Conservation (phyloP, 176 grass and related monocot species). For the Aegilops sharonensis region DNA sequence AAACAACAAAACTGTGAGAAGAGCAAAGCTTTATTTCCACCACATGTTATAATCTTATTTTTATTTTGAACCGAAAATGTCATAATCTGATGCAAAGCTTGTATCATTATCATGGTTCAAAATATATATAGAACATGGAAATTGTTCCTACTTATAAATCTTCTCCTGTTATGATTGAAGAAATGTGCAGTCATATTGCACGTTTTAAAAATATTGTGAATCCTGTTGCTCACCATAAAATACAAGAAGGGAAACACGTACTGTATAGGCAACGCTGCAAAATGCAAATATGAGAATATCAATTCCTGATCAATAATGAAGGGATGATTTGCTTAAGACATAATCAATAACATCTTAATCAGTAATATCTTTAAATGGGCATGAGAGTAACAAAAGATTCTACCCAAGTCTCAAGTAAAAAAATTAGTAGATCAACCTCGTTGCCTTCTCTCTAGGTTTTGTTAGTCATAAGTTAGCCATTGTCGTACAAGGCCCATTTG, state of each 20-base stretch:
- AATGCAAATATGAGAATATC: constrained; percentile 8
- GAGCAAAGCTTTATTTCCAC: constrained; percentile 11
- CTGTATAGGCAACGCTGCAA: constrained; percentile 53
- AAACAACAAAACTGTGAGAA: background rate
- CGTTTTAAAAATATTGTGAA: background rate
- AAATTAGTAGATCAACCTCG: background rate
- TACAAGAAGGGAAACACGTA: constrained; percentile 58
- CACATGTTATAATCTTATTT: background rate
- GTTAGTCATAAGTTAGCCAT: no score
- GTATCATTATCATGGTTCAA: background rate
- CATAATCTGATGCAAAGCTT: background rate
- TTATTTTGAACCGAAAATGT: background rate
- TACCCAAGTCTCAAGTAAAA: background rate
- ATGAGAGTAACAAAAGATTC: background rate
- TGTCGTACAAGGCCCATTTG: no score
- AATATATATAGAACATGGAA: constrained; percentile 7
- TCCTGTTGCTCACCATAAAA: constrained; percentile 51
- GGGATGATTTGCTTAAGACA: background rate
- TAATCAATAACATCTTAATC: background rate
- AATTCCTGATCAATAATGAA: constrained; percentile 10
- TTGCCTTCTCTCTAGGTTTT: no score
- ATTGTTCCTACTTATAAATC: background rate
- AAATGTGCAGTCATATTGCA: background rate
- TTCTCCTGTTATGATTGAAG: background rate
- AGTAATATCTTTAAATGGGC: background rate